phyloP scores from a whole-genome alignment of 2,329 filamentous ascomycete species.

The Cladosporium sp. region DNA sequence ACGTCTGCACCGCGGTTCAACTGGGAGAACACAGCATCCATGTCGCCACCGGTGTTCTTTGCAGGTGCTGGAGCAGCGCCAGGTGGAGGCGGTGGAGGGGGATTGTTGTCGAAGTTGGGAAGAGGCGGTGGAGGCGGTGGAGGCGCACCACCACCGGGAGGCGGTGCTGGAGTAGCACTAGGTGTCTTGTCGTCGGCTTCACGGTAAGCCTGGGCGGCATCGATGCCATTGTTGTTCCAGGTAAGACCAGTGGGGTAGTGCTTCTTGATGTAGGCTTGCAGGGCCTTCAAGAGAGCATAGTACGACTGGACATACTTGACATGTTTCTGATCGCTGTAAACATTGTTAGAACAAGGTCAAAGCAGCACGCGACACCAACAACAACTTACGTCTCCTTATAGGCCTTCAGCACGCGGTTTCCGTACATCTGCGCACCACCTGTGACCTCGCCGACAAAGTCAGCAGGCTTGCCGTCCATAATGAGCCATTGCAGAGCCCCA shows the following conservation, averaged over 20 bases:
- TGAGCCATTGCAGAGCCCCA: constrained; percentile 86
- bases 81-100: constrained; percentile 66
- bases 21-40: constrained; percentile 87
- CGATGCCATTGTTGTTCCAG: constrained; percentile 79
- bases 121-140: constrained; percentile 64
- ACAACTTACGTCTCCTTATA: constrained; percentile 72
- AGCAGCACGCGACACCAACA: neutral
- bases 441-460: constrained; percentile 84
- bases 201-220: constrained; percentile 69
- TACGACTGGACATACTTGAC: constrained; percentile 91
- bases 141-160: constrained; percentile 57
- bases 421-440: constrained; percentile 85
- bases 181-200: constrained; percentile 50
- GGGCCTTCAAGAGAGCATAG: constrained; percentile 82
- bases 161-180: constrained; percentile 50
- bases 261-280: constrained; percentile 80
- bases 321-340: constrained; percentile 69
- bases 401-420: constrained; percentile 89
- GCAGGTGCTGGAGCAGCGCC: constrained; percentile 46
- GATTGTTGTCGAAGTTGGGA: constrained; percentile 42
- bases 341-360: constrained; percentile 8
- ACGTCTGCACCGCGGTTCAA: constrained; percentile 88
- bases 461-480: constrained; percentile 75
- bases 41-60: constrained; percentile 54
- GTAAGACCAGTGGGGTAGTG: constrained; percentile 75